Evolutionary conservation across 352 stramenopile genomes (phyloP).

Genomic region (Phytophthora lateralis): DNA sequence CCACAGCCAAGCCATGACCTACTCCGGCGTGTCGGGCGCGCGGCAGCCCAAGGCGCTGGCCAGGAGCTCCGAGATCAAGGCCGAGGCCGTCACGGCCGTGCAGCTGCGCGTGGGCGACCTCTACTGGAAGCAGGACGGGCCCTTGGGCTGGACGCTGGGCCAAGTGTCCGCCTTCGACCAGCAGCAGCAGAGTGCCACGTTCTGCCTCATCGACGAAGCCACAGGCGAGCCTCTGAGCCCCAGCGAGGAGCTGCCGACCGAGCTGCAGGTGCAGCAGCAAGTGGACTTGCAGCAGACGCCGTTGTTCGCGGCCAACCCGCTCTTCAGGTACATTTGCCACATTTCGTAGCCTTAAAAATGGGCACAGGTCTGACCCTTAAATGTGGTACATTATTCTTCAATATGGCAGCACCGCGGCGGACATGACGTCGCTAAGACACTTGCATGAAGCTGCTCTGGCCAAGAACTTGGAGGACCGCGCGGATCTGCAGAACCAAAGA

Average conservation of each 20-base stretch:
- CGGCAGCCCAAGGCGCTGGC: conserved; percentile 18
- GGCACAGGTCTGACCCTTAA: neutral
- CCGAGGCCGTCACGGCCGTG: conserved; percentile 16
- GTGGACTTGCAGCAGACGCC: conserved; percentile 51
- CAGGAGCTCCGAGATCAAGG: conserved; percentile 19
- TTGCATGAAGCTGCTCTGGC: conserved; percentile 85
- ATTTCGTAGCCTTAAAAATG: conserved; percentile 2
- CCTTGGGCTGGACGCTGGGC: conserved; percentile 67
- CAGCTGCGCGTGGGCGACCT: conserved; percentile 72
- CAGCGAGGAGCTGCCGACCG: conserved; percentile 3
- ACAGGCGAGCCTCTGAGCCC: conserved; percentile 52
- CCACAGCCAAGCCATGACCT: conserved; percentile 19
- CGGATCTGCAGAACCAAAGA: conserved; percentile 69
- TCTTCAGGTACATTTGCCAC: conserved; percentile 45
- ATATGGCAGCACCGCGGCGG: conserved; percentile 53
- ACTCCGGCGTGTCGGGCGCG: neutral
- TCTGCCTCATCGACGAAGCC: conserved; percentile 63
- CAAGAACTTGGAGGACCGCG: conserved; percentile 89
- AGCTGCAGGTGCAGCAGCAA: conserved; percentile 27
- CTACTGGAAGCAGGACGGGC: conserved; percentile 81
- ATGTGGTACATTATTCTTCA: neutral
- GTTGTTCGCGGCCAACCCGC: conserved; percentile 75
- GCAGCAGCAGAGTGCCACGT: conserved; percentile 43
- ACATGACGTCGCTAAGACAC: conserved; percentile 87
- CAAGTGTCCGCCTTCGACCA: conserved; percentile 64